Evolutionary conservation across 1,139 yeast species (phyloP), one percentile per base, ranked within the genome.

Genomic region (Debaryomyces sp.): DNA sequence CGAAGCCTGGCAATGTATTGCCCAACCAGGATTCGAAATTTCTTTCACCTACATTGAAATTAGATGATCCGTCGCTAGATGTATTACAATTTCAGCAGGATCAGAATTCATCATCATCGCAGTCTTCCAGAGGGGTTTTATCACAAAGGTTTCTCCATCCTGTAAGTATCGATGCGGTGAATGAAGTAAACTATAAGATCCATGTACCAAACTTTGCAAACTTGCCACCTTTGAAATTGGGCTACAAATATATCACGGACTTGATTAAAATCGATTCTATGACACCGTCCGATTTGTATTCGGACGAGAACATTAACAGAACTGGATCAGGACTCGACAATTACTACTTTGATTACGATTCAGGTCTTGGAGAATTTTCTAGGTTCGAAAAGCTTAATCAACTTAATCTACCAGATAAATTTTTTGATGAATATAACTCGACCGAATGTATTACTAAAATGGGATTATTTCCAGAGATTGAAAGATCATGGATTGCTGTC

Each of bases 401-500:
- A 49, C 76, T 85, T 51, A 83, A 81, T 60, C 82, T 92, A 46
- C 98, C 98, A 0, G 97, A 91, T 63, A 84, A 81, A 53, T 84
- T 91, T 54, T 82, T 89, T 56, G 89, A 86, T 53, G 92, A 89
- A 58, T 83, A 87, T 62, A 84, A 82, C 57, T 79, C 83, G 45
- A 81, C 91, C 12, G 85, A 86, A 59, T 79, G 84, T 50, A 78
- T 75, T 42, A 83, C 92, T 29, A 85, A 85, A 53, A 85, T 89
- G 82, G 99, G 99, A 7, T 70, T 92, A 43, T 86, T 94, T 57
- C 82, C 94, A 0, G 92, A 87, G 50, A 80, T 94, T 37, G 83
- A 85, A 53, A 81, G 97, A 52, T 85, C 94, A 7, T 94, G 98
- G 98, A 80, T 92, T 42, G 84, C 89, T 2, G 84, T 87, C 36